These are phyloP conservation scores for Lathyrus oleraceus DNA, from an alignment of 306 rosid genomes.

Conservation along the genomic window DNA sequence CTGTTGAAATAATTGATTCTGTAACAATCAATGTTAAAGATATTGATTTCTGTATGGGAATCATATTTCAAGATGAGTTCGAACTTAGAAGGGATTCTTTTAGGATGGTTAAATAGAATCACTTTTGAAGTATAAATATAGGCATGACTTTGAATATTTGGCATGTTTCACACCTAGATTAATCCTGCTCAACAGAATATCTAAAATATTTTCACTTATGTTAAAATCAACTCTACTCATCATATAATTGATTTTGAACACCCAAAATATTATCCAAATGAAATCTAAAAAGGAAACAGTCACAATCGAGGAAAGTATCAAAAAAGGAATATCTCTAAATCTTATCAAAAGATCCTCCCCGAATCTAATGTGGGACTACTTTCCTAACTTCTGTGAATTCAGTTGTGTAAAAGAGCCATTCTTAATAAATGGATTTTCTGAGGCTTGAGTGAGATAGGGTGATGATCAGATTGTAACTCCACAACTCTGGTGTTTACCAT, in stretches of 20 bases:
- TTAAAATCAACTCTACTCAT: not conserved
- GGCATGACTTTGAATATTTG: too few species aligned
- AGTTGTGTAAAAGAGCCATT: not conserved
- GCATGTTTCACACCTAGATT: too few species aligned
- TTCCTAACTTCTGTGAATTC: not conserved
- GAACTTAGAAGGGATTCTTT: too few species aligned
- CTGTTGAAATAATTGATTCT: not conserved
- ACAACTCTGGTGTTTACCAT: not conserved
- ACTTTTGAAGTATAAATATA: too few species aligned
- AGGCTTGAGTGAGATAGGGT: not conserved
- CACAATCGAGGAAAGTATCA: not conserved
- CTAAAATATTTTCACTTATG: not conserved
- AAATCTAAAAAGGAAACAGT: not conserved
- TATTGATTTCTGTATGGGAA: not conserved
- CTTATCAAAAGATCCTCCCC: not conserved
- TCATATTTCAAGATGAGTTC: too few species aligned
- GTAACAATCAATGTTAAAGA: not conserved
- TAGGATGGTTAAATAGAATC: too few species aligned
- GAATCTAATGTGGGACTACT: not conserved
- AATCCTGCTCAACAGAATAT: too few species aligned
- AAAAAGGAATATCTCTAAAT: not conserved
- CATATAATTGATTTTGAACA: not conserved
- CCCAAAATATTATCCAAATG: not conserved
- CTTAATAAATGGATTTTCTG: not conserved
- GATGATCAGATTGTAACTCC: not conserved